Evolutionary conservation across 2,329 filamentous ascomycete genomes (phyloP), one percentile per base, ranked within the genome.

Genomic region (Paracoccidioides brasiliensis): DNA sequence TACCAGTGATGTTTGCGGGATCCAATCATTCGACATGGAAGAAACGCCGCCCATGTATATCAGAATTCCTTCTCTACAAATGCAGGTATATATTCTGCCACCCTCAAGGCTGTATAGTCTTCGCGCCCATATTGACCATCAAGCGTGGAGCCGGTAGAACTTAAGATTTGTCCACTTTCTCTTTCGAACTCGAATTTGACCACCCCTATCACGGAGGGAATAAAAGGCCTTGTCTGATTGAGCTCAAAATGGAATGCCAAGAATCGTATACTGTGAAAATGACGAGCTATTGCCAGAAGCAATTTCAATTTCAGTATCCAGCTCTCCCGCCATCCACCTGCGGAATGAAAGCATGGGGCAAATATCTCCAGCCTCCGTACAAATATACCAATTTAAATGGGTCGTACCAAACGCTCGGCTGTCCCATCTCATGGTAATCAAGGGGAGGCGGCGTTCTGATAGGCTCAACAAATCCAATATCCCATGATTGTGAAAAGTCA

Each of bases 21-120:
- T 42, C 38, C 41, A 53, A 41, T 22, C 9, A 9, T n/a, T 22
- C n/a, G 15, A 30, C 10, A 3, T 32, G n/a, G 41, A 14, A 12
- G 38, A 22, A 2, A 58, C 56, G 15, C 59, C 59, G 22, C 59
- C 59, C 12, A 61, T 55, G 15, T 56, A 45, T 6, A 60, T 49
- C 10, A 61, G 38, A 42, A 57, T 57, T 9, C 59, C 59, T 49
- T 58, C 32, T 7, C 35, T 8, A 58, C 59, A 43, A 57, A 61
- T 12, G 52, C 53, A 0, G 58, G 51, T 1, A 55, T 53, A 37
- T 55, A 49, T 15, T 55, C 41, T 10, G 55, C 55, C 45, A 52
- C 48, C 14, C 56, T 56, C 45, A 55, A 42, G 14, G 48, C 58
- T 33, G 56, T 53, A 42, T 54, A 60, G 30, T 38, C 54, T 45